These are phyloP conservation scores for Solanum chacoense DNA, from an alignment of 305 asterid genomes.

Conservation along the genomic window DNA sequence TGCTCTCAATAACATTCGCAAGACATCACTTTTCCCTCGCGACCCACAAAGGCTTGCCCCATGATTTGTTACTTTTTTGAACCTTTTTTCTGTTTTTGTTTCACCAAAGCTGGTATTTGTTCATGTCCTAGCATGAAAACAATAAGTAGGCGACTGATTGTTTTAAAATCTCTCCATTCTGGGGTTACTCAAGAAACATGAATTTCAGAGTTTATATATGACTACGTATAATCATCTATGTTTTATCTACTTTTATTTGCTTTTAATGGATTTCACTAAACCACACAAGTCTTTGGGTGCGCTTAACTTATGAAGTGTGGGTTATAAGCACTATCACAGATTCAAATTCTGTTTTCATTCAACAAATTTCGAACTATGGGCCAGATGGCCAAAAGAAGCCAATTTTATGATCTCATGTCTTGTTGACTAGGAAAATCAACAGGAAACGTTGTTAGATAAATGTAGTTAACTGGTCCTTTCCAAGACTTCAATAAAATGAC, in stretches of 20 bases:
- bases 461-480: too few species aligned
- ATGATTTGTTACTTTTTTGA: conserved; percentile 27
- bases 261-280: not conserved
- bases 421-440: not conserved
- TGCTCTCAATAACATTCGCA: conserved; percentile 75
- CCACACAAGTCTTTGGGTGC: not conserved
- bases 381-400: not conserved
- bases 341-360: not conserved
- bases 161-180: not conserved
- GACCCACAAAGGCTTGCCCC: conserved; percentile 80
- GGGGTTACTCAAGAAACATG: not conserved
- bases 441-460: not conserved
- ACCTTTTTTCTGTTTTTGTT: not conserved
- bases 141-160: not conserved
- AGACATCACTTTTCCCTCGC: conserved; percentile 80
- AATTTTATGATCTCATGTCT: not conserved
- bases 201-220: not conserved
- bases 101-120: not conserved
- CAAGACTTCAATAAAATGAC: not conserved
- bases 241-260: not conserved
- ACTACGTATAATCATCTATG: not conserved
- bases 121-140: not conserved
- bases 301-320: not conserved
- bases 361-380: not conserved
- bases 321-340: not conserved